Conservation (phyloP, 139 green algal genomes). For the Medakamo hakoo region DNA sequence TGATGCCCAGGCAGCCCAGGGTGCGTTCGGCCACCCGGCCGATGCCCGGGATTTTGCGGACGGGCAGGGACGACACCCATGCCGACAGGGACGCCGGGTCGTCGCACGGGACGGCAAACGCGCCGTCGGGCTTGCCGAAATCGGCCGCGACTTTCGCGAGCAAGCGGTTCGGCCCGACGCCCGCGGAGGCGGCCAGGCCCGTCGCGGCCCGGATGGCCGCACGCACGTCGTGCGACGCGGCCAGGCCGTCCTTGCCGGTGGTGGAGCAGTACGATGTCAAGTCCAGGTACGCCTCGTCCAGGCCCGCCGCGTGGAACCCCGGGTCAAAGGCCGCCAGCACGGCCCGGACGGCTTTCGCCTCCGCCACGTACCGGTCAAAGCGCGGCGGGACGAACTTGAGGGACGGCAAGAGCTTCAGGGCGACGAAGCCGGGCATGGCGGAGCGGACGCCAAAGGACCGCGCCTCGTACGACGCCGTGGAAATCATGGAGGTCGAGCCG, state of each 20-base stretch:
- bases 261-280: conserved; percentile 50
- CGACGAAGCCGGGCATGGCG: conserved; percentile 85
- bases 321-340: conserved; percentile 59
- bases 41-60: conserved; percentile 61
- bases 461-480: conserved; percentile 71
- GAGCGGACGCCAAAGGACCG: conserved; percentile 63
- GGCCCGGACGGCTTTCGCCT: background rate
- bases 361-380: conserved; percentile 29
- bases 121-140: conserved; percentile 56
- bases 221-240: conserved; percentile 11
- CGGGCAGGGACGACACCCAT: conserved; percentile 51
- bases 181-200: conserved; percentile 13
- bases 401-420: conserved; percentile 50
- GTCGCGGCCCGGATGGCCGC: conserved; percentile 3
- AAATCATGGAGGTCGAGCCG: conserved; percentile 75
- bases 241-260: conserved; percentile 12
- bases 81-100: conserved; percentile 22
- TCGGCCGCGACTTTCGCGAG: conserved; percentile 73
- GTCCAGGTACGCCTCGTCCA: conserved; percentile 78
- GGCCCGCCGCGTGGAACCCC: conserved; percentile 37
- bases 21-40: conserved; percentile 56
- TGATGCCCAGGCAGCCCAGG: conserved; percentile 39
- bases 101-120: background rate
- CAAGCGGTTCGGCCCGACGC: conserved; percentile 60
- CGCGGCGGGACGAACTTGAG: conserved; percentile 49